Conservation (phyloP, 23 red algal genomes). For the Gracilaria caudata region DNA sequence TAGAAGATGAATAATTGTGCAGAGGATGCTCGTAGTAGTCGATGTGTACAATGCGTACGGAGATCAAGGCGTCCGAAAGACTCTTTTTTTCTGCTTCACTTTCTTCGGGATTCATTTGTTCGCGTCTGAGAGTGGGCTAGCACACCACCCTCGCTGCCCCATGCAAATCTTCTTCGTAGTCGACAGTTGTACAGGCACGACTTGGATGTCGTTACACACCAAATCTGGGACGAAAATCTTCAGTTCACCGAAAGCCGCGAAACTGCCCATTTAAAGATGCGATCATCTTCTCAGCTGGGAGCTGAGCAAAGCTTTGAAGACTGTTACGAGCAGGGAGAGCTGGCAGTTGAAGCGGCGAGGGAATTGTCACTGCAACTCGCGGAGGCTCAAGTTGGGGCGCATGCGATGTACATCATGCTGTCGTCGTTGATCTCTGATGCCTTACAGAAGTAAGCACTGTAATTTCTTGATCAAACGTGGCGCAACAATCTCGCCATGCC, state of each 20-base stretch:
- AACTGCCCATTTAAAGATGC: neutral
- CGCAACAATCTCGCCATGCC: too few relatives aligned
- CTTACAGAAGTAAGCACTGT: neutral
- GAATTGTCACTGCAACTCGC: too few relatives aligned
- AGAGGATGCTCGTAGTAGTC: constrained; percentile 59
- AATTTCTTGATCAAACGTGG: too few relatives aligned
- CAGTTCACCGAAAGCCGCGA: neutral
- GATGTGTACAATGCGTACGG: constrained; percentile 66
- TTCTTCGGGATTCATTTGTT: neutral
- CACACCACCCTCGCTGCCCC: neutral
- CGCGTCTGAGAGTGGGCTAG: neutral
- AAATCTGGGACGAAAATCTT: neutral
- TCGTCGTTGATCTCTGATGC: too few relatives aligned
- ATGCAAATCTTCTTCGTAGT: neutral
- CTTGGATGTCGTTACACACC: too few relatives aligned
- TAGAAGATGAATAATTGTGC: constrained; percentile 42
- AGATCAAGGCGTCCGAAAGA: constrained; percentile 48
- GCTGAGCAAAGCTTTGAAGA: neutral
- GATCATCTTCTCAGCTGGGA: neutral
- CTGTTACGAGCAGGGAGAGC: too few relatives aligned
- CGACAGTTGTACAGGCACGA: neutral
- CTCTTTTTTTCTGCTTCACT: neutral
- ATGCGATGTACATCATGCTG: neutral
- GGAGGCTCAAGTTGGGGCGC: too few relatives aligned
- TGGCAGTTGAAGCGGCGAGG: too few relatives aligned